These are phyloP conservation scores for Podaxis sp. DNA, from an alignment of 768 basidiomycete genomes.

Conservation along the genomic window DNA sequence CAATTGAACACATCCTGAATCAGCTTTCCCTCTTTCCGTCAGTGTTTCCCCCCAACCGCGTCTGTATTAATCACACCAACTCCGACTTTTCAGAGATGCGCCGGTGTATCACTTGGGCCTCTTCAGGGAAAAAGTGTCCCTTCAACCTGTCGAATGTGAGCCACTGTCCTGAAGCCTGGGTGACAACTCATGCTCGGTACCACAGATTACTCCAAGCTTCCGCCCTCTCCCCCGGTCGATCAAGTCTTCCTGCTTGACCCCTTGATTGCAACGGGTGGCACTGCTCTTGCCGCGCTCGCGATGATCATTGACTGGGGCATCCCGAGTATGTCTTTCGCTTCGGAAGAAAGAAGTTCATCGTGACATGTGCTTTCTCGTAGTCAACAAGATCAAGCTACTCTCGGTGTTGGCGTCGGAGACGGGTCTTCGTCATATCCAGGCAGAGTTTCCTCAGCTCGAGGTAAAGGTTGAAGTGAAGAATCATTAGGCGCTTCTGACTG, in stretches of 20 bases:
- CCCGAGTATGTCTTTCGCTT: constrained; percentile 42
- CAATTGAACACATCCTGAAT: constrained; percentile 9
- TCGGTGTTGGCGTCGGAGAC: constrained; percentile 75
- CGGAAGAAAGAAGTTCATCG: neutral
- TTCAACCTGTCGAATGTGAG: constrained; percentile 89
- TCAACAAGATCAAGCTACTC: constrained; percentile 75
- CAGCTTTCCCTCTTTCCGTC: constrained; percentile 80
- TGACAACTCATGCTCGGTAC: neutral
- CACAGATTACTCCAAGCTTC: constrained; percentile 89
- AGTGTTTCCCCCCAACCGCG: constrained; percentile 24
- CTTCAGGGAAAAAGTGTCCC: constrained; percentile 80
- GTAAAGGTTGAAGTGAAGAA: constrained; percentile 31
- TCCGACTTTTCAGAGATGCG: constrained; percentile 47
- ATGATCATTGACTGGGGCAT: constrained; percentile 90
- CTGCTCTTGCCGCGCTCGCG: constrained; percentile 79
- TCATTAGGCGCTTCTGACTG: neutral
- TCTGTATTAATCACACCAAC: too few relatives aligned
- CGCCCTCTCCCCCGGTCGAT: constrained; percentile 72
- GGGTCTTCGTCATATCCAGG: constrained; percentile 67
- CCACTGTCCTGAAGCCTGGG: neutral
- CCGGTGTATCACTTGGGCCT: constrained; percentile 90
- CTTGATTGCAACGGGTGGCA: constrained; percentile 91
- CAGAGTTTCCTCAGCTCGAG: constrained; percentile 77
- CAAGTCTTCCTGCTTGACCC: constrained; percentile 89
- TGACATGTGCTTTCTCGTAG: constrained; percentile 27